Conservation (phyloP, 2,329 filamentous ascomycete genomes). For the Plectosphaerella plurivora region DNA sequence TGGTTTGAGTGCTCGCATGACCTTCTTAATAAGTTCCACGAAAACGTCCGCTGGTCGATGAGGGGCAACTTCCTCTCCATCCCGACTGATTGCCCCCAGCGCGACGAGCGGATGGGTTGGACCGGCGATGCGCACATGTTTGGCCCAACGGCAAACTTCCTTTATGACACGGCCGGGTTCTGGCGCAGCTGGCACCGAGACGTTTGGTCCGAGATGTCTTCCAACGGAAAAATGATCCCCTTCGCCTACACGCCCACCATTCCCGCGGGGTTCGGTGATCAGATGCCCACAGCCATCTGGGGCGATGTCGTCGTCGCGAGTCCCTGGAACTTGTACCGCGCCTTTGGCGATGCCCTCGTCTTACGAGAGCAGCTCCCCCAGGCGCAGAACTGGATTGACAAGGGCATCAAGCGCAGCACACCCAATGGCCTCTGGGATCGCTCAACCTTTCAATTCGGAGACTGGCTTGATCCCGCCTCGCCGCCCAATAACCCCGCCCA, state of each 20-base stretch:
- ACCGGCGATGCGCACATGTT: conserved; percentile 48
- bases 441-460: conserved; percentile 31
- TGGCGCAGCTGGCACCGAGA: conserved; percentile 46
- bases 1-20: conserved; percentile 47
- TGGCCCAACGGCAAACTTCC: conserved; percentile 43
- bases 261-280: conserved; percentile 12
- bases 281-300: conserved; percentile 28
- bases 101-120: conserved; percentile 52
- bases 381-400: conserved; percentile 34
- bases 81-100: conserved; percentile 54
- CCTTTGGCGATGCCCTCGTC: conserved; percentile 30
- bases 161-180: conserved; percentile 49
- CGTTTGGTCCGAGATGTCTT: conserved; percentile 27
- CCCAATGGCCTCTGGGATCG: conserved; percentile 33
- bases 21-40: conserved; percentile 48
- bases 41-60: conserved; percentile 53
- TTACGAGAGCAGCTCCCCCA: conserved; percentile 32
- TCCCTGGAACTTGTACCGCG: conserved; percentile 34
- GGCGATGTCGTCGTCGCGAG: conserved; percentile 35
- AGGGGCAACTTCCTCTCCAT: conserved; percentile 53
- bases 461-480: conserved; percentile 45
- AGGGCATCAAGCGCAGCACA: conserved; percentile 23
- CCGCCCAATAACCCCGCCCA: conserved; percentile 32
- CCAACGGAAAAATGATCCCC: conserved; percentile 16
- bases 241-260: conserved; percentile 21